Percentiles rank a stretch among this genome's conserved stretches.
Conservation (phyloP, 2,329 filamentous ascomycete genomes). For the Beauveria pseudobassiana region DNA sequence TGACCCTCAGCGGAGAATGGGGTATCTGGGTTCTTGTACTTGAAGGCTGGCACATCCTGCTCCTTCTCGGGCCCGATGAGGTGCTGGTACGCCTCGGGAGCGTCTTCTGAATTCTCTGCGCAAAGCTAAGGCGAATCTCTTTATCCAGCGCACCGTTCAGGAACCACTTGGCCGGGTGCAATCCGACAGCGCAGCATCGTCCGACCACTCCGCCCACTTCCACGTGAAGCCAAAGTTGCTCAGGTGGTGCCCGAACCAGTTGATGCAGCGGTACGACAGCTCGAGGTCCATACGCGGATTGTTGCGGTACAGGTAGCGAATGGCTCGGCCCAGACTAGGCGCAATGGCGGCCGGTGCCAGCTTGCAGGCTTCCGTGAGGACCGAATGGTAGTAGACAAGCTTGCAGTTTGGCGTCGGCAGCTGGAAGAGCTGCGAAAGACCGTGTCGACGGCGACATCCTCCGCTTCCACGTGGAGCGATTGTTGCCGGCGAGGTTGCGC, state of each 20-base stretch:
- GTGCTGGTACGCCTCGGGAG: constrained; percentile 70
- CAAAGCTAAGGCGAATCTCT: constrained; percentile 93
- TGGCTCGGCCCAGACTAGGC: constrained; percentile 85
- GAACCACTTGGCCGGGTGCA: constrained; percentile 89
- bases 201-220: constrained; percentile 98
- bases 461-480: constrained; percentile 83
- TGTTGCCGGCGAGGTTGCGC: constrained; percentile 55
- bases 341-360: constrained; percentile 94
- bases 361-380: constrained; percentile 93
- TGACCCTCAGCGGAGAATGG: constrained; percentile 81
- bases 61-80: constrained; percentile 84
- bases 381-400: constrained; percentile 90
- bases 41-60: constrained; percentile 93
- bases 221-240: constrained; percentile 99
- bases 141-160: constrained; percentile 88
- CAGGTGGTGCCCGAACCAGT: constrained; percentile 96
- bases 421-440: constrained; percentile 93
- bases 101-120: constrained; percentile 90
- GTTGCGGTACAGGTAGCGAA: constrained; percentile 82
- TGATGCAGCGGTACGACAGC: constrained; percentile 77
- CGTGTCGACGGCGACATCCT: constrained; percentile 94
- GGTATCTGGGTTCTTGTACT: constrained; percentile 69
- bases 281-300: constrained; percentile 80
- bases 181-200: constrained; percentile 69
- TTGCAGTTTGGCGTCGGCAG: constrained; percentile 86